A percentile compares a stretch with the other conserved stretches of the same genome.
Evolutionary conservation across 1,284 basidiomycete species (phyloP).

Genomic region (Coniophora puteana): DNA sequence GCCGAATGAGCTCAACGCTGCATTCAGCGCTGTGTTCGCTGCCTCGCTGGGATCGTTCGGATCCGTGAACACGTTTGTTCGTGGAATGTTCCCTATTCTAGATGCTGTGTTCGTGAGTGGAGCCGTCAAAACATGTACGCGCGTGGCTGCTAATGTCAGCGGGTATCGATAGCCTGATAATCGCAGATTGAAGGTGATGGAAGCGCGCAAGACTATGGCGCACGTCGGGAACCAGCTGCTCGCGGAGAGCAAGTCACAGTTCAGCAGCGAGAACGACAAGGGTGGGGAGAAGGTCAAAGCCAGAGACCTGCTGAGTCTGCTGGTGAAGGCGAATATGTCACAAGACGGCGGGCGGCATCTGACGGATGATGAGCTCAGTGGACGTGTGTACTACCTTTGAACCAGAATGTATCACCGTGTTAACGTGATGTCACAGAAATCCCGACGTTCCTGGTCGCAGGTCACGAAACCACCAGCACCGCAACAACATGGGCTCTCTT

Average conservation of each 20-base stretch:
- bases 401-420: too few species aligned
- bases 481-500: conserved; percentile 65
- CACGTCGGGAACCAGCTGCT: conserved; percentile 44
- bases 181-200: conserved; percentile 6
- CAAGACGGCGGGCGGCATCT: too few species aligned
- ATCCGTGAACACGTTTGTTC: too few species aligned
- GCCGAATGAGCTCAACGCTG: conserved; percentile 44
- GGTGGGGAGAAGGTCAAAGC: conserved; percentile 23
- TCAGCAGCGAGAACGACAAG: conserved; percentile 15
- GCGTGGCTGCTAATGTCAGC: too few species aligned
- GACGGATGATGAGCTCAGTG: too few species aligned
- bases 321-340: conserved; percentile 64
- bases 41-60: conserved; percentile 14
- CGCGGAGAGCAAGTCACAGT: conserved; percentile 35
- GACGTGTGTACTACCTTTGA: too few species aligned
- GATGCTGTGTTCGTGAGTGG: conserved; percentile 36
- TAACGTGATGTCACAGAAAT: too few species aligned
- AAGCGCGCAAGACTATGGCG: conserved; percentile 19
- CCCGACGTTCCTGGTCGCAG: conserved; percentile 45
- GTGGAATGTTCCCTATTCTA: conserved; percentile 30
- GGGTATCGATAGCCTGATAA: conserved; percentile 13
- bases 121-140: conserved; percentile 7
- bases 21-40: conserved; percentile 42
- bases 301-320: conserved; percentile 49
- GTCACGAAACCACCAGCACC: conserved; percentile 85